phyloP scores from a whole-genome alignment of 768 basidiomycete genomes.

The Macrolepiota dolichaula region DNA sequence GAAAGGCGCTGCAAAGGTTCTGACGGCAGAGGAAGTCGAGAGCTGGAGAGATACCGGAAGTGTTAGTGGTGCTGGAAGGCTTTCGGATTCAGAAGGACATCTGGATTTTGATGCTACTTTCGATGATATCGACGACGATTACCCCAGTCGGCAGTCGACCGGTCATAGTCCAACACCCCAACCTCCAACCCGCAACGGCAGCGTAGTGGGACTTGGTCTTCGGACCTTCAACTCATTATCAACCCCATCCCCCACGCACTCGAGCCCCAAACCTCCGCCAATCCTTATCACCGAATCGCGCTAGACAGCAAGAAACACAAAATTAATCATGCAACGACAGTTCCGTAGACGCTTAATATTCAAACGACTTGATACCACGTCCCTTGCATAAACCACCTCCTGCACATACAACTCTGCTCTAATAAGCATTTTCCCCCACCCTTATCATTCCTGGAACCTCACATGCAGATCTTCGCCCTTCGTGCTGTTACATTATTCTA shows the following conservation, averaged over 20 bases:
- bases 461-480: neutral
- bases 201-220: slow-evolving; percentile 1
- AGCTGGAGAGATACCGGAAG: slow-evolving; percentile 41
- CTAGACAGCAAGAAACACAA: slow-evolving; percentile 12
- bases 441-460: neutral
- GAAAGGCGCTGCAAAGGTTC: slow-evolving; percentile 58
- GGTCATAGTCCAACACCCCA: slow-evolving; percentile 7
- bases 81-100: slow-evolving; percentile 13
- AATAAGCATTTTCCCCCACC: neutral
- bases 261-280: slow-evolving; percentile 31
- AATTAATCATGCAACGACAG: neutral
- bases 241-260: slow-evolving; percentile 19
- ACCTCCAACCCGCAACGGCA: neutral
- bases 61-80: slow-evolving; percentile 13
- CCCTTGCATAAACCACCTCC: neutral
- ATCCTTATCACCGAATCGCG: slow-evolving; percentile 35
- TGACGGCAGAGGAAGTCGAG: slow-evolving; percentile 69
- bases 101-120: slow-evolving; percentile 21
- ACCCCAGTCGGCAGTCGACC: neutral
- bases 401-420: neutral
- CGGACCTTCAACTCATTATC: slow-evolving; percentile 12
- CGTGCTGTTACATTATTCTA: neutral
- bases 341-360: neutral
- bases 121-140: slow-evolving; percentile 20
- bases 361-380: slow-evolving; percentile 1